Base-by-base conservation (phyloP, 2,329 filamentous ascomycete genomes). In the Fusarium falciforme region DNA sequence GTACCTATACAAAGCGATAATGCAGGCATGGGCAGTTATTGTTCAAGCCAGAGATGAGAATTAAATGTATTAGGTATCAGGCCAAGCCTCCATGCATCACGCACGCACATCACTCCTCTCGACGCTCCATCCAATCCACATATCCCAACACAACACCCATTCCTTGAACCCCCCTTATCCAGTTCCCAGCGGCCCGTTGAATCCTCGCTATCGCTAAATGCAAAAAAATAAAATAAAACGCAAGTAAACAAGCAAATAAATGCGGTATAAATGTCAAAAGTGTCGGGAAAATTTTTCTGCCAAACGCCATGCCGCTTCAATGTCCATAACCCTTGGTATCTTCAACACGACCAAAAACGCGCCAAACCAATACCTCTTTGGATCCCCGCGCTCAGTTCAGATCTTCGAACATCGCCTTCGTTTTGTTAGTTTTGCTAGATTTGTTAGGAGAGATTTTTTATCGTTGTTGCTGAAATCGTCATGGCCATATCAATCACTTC, bases 301-400 rank as follows among this genome's bases (percentile, higher is more conserved):
- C 66, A 61, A 55, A 74, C 72, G 72, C 72, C 72, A 52, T 72
- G 36, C 61, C 72, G 69, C 72, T 75, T 70, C 72, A 64, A 54
- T 71, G 65, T 75, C 72, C 72, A 52, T 75, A 67, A 74, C 59
- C 72, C 71, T 75, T 74, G 72, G 72, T 74, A 74, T 74, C 72
- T 74, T 67, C 65, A 74, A 72, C 71, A 75, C 57, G 72, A 72
- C 72, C 72, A 35, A 74, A 64, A 74, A 73, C 74, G 72, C 72
- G 71, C 68, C 71, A 74, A 61, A 72, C 71, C 69, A 52, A 55
- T 69, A 69, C 47, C 61, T 75, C 72, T 66, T 66, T 66, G 59
- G 54, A 67, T 47, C 44, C 59, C 33, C 61, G 22, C 29, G 47
- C 33, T 35, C 35, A 25, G 69, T 65, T 55, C 55, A 29, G n/a